phyloP scores from a whole-genome alignment of 495 filamentous ascomycete species.

The Parmelia sp. region DNA sequence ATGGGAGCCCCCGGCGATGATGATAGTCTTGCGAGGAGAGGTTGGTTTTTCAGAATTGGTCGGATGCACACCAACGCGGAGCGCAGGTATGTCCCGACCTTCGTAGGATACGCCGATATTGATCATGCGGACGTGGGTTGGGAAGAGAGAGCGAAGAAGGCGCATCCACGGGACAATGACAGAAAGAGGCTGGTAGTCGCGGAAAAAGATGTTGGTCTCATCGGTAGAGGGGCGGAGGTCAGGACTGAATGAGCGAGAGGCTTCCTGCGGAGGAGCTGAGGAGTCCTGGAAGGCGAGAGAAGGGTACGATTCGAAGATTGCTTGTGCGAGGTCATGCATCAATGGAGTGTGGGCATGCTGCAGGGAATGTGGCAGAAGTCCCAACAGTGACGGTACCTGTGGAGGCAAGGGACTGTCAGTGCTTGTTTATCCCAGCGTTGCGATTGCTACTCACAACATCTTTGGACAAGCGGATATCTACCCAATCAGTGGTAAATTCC shows the following conservation, averaged over 20 bases:
- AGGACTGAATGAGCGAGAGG: conserved; percentile 32
- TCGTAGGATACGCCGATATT: conserved; percentile 77
- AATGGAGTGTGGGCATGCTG: conserved; percentile 65
- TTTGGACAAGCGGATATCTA: conserved; percentile 78
- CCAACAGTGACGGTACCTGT: conserved; percentile 71
- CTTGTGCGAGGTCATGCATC: conserved; percentile 74
- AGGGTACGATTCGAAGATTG: conserved; percentile 73
- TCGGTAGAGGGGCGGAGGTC: conserved; percentile 34
- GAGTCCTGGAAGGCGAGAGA: conserved; percentile 27
- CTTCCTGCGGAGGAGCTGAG: conserved; percentile 29
- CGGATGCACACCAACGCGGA: conserved; percentile 66
- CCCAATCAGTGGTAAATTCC: conserved; percentile 73
- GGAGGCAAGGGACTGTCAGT: conserved; percentile 12
- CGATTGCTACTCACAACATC: conserved; percentile 56
- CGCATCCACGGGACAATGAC: conserved; percentile 85
- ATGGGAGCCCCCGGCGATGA: conserved; percentile 80
- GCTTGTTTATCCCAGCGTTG: background rate
- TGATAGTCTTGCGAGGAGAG: conserved; percentile 62
- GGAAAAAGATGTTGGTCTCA: conserved; percentile 69
- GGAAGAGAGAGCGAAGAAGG: conserved; percentile 80
- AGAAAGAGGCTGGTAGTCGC: conserved; percentile 74
- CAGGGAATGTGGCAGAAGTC: conserved; percentile 68
- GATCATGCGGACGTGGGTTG: conserved; percentile 64
- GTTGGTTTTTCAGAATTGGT: conserved; percentile 36
- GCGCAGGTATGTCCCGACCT: conserved; percentile 73